Conservation (phyloP, 73 alveolate species). For the Effrenium voratum region DNA sequence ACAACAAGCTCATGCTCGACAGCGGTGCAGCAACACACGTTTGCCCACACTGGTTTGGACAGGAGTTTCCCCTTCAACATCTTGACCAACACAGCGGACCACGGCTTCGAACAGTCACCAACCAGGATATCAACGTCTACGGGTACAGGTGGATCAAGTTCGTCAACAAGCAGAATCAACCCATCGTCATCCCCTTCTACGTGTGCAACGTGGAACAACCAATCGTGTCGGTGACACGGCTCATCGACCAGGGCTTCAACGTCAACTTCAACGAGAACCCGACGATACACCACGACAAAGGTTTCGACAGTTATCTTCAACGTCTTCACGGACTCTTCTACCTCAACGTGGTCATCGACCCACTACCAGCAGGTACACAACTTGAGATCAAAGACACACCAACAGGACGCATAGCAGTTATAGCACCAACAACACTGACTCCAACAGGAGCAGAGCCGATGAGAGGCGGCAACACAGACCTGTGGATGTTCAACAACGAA, state of each 20-base stretch:
- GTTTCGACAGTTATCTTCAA: no score
- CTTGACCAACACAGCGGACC: background rate
- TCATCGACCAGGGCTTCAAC: conserved; percentile 18
- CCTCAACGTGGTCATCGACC: background rate
- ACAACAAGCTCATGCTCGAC: background rate
- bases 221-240: conserved; percentile 30
- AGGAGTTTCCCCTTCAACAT: background rate
- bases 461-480: background rate
- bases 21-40: background rate
- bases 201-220: conserved; percentile 15
- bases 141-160: conserved; percentile 4
- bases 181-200: conserved; percentile 31
- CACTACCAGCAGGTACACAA: background rate
- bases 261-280: conserved; percentile 32
- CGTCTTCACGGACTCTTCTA: background rate
- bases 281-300: background rate
- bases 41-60: background rate
- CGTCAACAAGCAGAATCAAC: background rate
- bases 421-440: background rate
- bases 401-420: background rate
- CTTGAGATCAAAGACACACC: background rate
- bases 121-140: background rate
- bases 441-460: background rate
- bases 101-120: background rate
- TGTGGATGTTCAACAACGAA: conserved; percentile 1